Conservation (phyloP, 2,329 filamentous ascomycete genomes). For the Lachnellula arida region DNA sequence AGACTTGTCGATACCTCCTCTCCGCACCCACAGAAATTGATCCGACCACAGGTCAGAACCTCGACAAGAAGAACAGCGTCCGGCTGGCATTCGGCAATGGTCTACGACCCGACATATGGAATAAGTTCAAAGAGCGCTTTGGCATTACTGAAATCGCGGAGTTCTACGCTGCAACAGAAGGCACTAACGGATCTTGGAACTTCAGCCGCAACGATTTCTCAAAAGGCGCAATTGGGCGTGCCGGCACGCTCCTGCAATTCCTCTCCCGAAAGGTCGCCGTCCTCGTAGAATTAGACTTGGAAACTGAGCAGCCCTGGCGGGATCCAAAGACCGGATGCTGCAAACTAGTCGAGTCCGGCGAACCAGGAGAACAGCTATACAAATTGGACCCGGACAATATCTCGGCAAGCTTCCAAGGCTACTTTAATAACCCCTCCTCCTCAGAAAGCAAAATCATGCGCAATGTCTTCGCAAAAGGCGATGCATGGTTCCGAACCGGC, state of each 20-base stretch:
- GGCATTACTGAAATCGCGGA: conserved; percentile 68
- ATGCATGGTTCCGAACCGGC: conserved; percentile 81
- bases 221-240: conserved; percentile 73
- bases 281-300: conserved; percentile 67
- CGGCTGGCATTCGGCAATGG: conserved; percentile 79
- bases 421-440: conserved; percentile 69
- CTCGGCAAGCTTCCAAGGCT: conserved; percentile 68
- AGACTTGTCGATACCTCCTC: conserved; percentile 79
- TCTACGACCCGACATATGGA: conserved; percentile 80
- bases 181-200: conserved; percentile 66
- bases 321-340: conserved; percentile 68
- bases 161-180: conserved; percentile 78
- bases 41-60: conserved; percentile 56
- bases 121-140: conserved; percentile 76
- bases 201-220: conserved; percentile 66
- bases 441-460: conserved; percentile 70
- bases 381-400: conserved; percentile 62
- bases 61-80: conserved; percentile 71
- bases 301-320: conserved; percentile 62
- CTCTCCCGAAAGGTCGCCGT: conserved; percentile 48
- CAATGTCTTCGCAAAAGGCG: conserved; percentile 67
- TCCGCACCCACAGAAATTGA: conserved; percentile 59
- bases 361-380: conserved; percentile 73
- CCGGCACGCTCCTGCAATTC: conserved; percentile 56
- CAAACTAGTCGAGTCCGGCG: conserved; percentile 49